Evolutionary conservation across 1,139 yeast genomes (phyloP).

Genomic region (Lodderomyces oxycetoniae): DNA sequence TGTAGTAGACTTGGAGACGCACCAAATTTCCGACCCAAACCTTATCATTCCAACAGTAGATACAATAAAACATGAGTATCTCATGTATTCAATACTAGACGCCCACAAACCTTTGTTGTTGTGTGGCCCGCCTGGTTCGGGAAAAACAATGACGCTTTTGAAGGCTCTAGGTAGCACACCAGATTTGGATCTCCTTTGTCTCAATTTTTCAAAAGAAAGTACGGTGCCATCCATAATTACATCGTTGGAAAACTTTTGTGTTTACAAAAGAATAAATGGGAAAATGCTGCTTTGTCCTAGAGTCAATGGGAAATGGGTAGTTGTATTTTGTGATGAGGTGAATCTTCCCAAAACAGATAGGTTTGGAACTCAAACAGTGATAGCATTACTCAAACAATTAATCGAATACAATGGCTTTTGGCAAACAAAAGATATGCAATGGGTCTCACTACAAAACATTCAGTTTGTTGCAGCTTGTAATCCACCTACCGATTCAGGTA

Average conservation of each 20-base stretch:
- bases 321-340: conserved; percentile 88
- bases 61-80: conserved; percentile 61
- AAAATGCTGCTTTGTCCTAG: conserved; percentile 60
- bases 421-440: conserved; percentile 53
- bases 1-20: conserved; percentile 51
- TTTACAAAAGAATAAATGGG: conserved; percentile 47
- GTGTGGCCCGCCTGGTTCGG: conserved; percentile 98
- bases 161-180: conserved; percentile 61
- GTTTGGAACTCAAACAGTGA: conserved; percentile 74
- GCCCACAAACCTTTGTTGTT: conserved; percentile 62
- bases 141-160: conserved; percentile 88
- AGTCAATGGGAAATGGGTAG: conserved; percentile 65
- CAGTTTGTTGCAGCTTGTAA: conserved; percentile 95
- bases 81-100: conserved; percentile 54
- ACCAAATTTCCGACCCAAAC: conserved; percentile 58
- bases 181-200: conserved; percentile 55
- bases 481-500: conserved; percentile 79
- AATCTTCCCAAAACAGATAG: conserved; percentile 72
- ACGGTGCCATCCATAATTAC: conserved; percentile 58
- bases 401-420: conserved; percentile 77
- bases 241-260: conserved; percentile 71
- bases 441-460: conserved; percentile 64
- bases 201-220: conserved; percentile 85
- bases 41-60: conserved; percentile 76
- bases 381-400: conserved; percentile 73